Evolutionary conservation across 306 rosid species (phyloP), one percentile per base, ranked within the genome.

Genomic region (Dryas drummondii): DNA sequence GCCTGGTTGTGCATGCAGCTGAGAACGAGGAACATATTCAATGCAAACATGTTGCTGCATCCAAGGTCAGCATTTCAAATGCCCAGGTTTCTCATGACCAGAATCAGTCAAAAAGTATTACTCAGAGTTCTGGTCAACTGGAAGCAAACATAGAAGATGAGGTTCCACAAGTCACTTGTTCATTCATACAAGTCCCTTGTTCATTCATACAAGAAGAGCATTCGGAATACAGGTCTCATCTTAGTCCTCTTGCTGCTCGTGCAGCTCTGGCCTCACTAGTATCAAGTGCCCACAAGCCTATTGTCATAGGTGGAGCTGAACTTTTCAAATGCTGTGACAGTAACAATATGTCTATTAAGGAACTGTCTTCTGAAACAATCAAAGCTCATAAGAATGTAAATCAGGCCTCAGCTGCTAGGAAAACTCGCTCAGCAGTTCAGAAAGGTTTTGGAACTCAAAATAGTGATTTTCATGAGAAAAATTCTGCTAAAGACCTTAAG

Each of bases 161-260:
- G 5, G 69, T 10, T 26, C 75, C 15, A 41, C 69, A 42, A 13
- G 51, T 54, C 19, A 46, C 80, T 76, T 27, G 15, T 22, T 27
- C 16, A 48, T 76, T 74, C 22, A 48, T 32, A 16, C 75, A 19
- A 13, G 51, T 54, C 19, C 53, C 80, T 76, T 27, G 15, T 22
- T 27, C 16, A 48, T 76, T 74, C 22, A 48, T 32, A 16, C 75
- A 19, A 14, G 75, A 68, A 49, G 74, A 57, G 70, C 75, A 37
- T 76, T 70, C 69, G 37, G 75, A 41, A 9, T 42, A 49, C 37
- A 58, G 74, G 69, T 68, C 75, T 54, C 75, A 50, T 61, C 73
- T 68, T 62, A 76, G 75, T 76, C 80, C 80, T 58, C 80, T 76
- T 49, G 80, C 62, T 0, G 75, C 80, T 50, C 40, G 62, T 56